Evolutionary conservation across 148 eudicot species (phyloP).

Genomic region (Selenicereus undatus): DNA sequence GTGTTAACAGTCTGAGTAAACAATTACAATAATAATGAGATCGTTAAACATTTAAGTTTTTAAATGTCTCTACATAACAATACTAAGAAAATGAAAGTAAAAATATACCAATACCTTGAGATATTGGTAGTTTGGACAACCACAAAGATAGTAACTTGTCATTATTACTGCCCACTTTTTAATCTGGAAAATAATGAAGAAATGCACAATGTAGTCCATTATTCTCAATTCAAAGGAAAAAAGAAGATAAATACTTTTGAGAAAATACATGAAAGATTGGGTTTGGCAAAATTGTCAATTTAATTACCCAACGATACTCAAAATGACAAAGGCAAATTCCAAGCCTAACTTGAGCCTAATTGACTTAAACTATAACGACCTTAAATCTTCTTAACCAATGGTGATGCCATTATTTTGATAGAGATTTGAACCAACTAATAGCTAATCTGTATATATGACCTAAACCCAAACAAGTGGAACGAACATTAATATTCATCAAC

Average conservation of each 20-base stretch:
- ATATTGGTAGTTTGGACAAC: constrained; percentile 3
- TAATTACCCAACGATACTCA: too few species aligned
- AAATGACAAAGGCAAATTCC: too few species aligned
- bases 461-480: too few species aligned
- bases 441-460: too few species aligned
- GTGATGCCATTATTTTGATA: too few species aligned
- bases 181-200: background rate
- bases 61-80: background rate
- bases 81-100: background rate
- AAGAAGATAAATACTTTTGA: background rate
- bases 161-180: constrained; percentile 3
- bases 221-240: background rate
- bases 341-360: too few species aligned
- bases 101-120: background rate
- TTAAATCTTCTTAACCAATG: too few species aligned
- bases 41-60: background rate
- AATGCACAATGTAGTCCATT: background rate
- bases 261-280: too few species aligned
- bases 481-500: background rate
- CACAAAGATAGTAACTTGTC: constrained; percentile 1
- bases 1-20: constrained; percentile 1
- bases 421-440: too few species aligned
- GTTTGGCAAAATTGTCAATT: too few species aligned
- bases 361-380: too few species aligned
- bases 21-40: background rate